A percentile compares a stretch with the other conserved stretches of the same genome.
Conservation (phyloP, 2,329 filamentous ascomycete genomes). For the Aspergillus sp. region DNA sequence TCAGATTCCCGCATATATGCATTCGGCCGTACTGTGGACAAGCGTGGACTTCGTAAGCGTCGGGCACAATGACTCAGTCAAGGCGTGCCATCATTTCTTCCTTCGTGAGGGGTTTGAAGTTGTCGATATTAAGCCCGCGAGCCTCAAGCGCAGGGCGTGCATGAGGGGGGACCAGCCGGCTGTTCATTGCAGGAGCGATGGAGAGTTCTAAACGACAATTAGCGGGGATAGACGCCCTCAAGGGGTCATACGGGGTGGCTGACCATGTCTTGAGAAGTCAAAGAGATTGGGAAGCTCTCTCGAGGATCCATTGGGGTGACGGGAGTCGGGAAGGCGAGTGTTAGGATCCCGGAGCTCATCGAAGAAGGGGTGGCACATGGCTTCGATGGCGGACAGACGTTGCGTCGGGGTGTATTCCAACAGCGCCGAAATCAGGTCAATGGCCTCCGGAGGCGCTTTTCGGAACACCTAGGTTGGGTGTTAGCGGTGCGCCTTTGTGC, state of each 20-base stretch:
- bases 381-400: slow-evolving; percentile 86
- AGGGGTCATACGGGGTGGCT: slow-evolving; percentile 28
- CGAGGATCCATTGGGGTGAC: slow-evolving; percentile 75
- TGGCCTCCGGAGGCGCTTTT: slow-evolving; percentile 88
- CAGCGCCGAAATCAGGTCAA: slow-evolving; percentile 89
- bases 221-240: slow-evolving; percentile 5
- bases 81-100: slow-evolving; percentile 97
- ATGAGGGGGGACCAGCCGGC: slow-evolving; percentile 81
- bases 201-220: slow-evolving; percentile 70
- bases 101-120: slow-evolving; percentile 85
- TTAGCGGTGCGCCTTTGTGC: slow-evolving; percentile 17
- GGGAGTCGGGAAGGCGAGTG: slow-evolving; percentile 90
- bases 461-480: slow-evolving; percentile 70
- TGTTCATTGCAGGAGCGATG: slow-evolving; percentile 86
- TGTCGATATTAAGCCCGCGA: slow-evolving; percentile 86
- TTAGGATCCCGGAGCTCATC: slow-evolving; percentile 91
- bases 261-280: slow-evolving; percentile 92
- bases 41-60: slow-evolving; percentile 38
- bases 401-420: slow-evolving; percentile 98
- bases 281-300: slow-evolving; percentile 86
- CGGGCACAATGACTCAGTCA: slow-evolving; percentile 64
- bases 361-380: slow-evolving; percentile 98
- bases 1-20: slow-evolving; percentile 31
- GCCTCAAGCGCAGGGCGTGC: slow-evolving; percentile 70
- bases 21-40: slow-evolving; percentile 36